A percentile compares a stretch with the other conserved stretches of the same genome.
These are phyloP conservation scores for Talaromyces sp. DNA, from an alignment of 2,329 filamentous ascomycete genomes.

Conservation along the genomic window DNA sequence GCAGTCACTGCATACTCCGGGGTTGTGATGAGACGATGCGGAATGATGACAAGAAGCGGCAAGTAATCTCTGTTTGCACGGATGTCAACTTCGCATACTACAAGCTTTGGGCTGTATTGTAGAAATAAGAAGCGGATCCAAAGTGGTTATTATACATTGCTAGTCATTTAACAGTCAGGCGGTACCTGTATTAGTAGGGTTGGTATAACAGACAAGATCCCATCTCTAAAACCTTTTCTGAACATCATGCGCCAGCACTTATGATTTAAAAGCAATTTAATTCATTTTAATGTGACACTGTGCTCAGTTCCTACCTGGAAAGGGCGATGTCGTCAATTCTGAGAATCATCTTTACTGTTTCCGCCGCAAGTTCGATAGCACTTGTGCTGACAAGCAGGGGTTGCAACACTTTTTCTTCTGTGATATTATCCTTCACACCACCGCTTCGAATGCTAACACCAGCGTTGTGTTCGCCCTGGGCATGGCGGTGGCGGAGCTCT, in stretches of 20 bases:
- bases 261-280: conserved; percentile 13
- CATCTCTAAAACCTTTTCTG: conserved; percentile 13
- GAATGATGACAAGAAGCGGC: neutral
- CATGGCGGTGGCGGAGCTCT: conserved; percentile 88
- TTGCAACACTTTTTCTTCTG: conserved; percentile 94
- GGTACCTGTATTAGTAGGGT: conserved; percentile 3
- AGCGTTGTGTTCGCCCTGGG: conserved; percentile 90
- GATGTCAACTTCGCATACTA: neutral
- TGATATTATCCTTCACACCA: conserved; percentile 94
- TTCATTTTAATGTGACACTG: conserved; percentile 10
- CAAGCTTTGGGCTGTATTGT: too few relatives aligned
- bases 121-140: neutral
- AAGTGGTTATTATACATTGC: conserved; percentile 14
- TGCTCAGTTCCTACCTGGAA: conserved; percentile 36
- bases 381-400: conserved; percentile 95
- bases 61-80: neutral
- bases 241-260: conserved; percentile 15
- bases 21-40: neutral
- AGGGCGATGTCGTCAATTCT: conserved; percentile 65
- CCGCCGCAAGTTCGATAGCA: conserved; percentile 91
- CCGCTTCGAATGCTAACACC: conserved; percentile 98
- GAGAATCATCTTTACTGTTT: conserved; percentile 95
- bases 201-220: conserved; percentile 11
- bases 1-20: neutral
- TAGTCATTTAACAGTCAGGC: conserved; percentile 16